Conservation (phyloP, 495 filamentous ascomycete species). For the Aspergillus conjunctus region DNA sequence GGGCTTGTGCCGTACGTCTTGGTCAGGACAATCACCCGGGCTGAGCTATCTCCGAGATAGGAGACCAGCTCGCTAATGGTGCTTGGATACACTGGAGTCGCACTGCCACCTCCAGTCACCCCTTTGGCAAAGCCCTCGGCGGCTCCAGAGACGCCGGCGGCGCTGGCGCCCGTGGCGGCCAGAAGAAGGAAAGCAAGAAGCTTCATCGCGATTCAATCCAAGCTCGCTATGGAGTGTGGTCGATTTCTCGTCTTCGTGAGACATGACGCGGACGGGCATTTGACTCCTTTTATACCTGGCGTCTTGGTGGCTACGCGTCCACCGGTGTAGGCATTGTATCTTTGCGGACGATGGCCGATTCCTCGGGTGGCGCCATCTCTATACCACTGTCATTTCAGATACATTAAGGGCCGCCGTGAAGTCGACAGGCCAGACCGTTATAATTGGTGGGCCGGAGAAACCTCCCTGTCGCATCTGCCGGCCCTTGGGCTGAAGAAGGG, state of each 20-base stretch:
- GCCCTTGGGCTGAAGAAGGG: not conserved
- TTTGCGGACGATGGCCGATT: not conserved
- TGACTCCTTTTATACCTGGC: not conserved
- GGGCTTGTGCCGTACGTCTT: conserved; percentile 27
- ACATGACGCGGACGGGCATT: not conserved
- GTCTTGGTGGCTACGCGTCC: not conserved
- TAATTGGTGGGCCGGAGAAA: conserved; percentile 4
- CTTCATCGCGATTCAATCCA: not conserved
- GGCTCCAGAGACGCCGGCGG: conserved; percentile 36
- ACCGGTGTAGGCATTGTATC: too few species aligned
- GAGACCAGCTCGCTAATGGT: conserved; percentile 45
- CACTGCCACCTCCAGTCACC: conserved; percentile 44
- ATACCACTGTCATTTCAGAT: not conserved
- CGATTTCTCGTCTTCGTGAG: not conserved
- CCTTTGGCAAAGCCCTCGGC: conserved; percentile 48
- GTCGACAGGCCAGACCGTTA: not conserved
- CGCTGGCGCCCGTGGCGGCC: not conserved
- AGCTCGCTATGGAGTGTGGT: not conserved
- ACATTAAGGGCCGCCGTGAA: not conserved
- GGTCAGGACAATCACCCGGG: conserved; percentile 42
- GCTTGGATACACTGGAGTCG: conserved; percentile 40
- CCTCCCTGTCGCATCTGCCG: conserved; percentile 8
- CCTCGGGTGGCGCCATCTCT: not conserved
- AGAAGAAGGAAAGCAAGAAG: too few species aligned
- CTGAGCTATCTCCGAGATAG: conserved; percentile 38